A percentile compares a stretch with the other conserved stretches of the same genome.
phyloP scores from a whole-genome alignment of 768 basidiomycete genomes.

The Sarcomyxa edulis region DNA sequence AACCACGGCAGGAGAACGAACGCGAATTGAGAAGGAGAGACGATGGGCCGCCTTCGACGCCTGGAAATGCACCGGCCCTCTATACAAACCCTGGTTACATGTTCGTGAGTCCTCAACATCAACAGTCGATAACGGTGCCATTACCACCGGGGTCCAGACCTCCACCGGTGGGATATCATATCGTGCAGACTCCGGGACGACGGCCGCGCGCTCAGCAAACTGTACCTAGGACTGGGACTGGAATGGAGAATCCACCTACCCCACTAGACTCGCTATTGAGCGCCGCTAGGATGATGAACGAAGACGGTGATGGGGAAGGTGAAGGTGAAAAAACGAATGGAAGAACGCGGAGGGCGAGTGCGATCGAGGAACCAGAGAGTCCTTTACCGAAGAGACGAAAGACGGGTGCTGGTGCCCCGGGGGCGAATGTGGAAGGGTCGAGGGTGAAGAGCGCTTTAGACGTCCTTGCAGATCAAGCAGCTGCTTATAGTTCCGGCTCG shows the following conservation, averaged over 20 bases:
- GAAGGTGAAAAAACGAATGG: background rate
- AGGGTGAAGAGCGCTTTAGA: conserved; percentile 54
- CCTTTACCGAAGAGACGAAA: conserved; percentile 6
- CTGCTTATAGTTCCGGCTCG: conserved; percentile 8
- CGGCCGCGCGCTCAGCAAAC: background rate
- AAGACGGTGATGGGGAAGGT: conserved; percentile 19
- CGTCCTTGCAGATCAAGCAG: conserved; percentile 69
- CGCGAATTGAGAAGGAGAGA: conserved; percentile 1
- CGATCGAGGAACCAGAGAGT: background rate
- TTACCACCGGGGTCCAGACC: background rate
- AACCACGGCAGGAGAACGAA: conserved; percentile 8
- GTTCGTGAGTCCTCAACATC: conserved; percentile 18
- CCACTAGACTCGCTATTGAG: conserved; percentile 53
- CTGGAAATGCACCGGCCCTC: too few species aligned
- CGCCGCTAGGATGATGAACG: conserved; percentile 52
- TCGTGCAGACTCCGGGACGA: conserved; percentile 6
- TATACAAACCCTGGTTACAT: conserved; percentile 17
- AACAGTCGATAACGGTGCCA: conserved; percentile 7
- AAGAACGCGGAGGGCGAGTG: conserved; percentile 4
- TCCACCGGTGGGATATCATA: background rate
- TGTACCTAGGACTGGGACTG: background rate
- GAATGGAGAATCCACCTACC: conserved; percentile 30
- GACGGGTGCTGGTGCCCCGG: background rate
- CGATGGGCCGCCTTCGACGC: too few species aligned
- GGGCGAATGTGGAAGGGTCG: background rate